Evolutionary conservation across 1,139 yeast species (phyloP), one percentile per base, ranked within the genome.

Genomic region (Kodamaea arcana): DNA sequence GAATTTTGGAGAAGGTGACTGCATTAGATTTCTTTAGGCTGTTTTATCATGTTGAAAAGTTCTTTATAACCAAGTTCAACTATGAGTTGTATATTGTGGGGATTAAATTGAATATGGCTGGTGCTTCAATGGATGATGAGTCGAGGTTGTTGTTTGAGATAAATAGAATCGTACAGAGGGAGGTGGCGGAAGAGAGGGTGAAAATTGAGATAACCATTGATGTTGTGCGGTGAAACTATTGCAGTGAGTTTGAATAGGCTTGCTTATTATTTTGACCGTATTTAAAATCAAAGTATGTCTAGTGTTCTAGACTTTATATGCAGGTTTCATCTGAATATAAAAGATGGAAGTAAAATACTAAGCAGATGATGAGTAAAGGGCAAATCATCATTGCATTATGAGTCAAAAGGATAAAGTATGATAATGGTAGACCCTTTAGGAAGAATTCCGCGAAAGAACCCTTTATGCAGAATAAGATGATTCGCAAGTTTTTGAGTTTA

Each of bases 61-160:
- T 83, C 12, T 65, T 74, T 37, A 61, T 83, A 11, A 69, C 84
- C 8, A 78, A 80, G 46, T 78, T 82, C 37, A 82, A 80, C 51
- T 75, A 78, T 51, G 72, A 69, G 36, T 57, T 80, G 4, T 76
- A 68, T 45, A 70, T 83, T 13, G 74, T 80, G 2, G 73, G 86
- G 2, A 45, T 81, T 25, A 69, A 64, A 37, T 46, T 83, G 7
- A 54, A 54, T 21, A 78, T 83, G 83, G 58, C 62, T 30, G 90
- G 90, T n/a, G 83, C 80, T 1, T 75, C 83, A 5, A 74, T 74
- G 37, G 86, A 81, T 40, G 87, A 82, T 37, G 92, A 83, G 50
- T 59, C 77, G 1, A 58, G 67, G 23, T 50, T 83, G 29, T 55
- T 83, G 35, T 69, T 71, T 43, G 80, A 82, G 35, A 62, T 78